phyloP scores from a whole-genome alignment of 169 alveolate genomes.

The Plasmodium inui region DNA sequence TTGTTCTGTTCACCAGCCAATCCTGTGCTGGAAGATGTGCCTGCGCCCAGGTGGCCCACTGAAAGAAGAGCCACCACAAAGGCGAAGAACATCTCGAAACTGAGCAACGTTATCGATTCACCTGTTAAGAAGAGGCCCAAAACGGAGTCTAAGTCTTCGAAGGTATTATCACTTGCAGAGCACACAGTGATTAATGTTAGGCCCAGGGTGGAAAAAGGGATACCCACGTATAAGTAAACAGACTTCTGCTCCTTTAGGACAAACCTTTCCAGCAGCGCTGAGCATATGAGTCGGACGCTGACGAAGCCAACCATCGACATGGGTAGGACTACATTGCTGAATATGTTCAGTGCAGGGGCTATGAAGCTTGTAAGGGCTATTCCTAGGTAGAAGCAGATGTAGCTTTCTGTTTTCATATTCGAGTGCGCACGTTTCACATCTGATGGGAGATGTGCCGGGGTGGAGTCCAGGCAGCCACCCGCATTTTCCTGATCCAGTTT shows the following conservation, averaged over 20 bases:
- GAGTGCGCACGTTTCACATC: not conserved
- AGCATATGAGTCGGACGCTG: conserved; percentile 32
- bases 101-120: conserved; percentile 15
- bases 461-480: not conserved
- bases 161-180: not conserved
- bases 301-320: conserved; percentile 60
- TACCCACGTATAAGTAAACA: conserved; percentile 19
- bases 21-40: not conserved
- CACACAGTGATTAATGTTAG: conserved; percentile 13
- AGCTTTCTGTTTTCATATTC: conserved; percentile 4
- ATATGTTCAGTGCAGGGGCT: conserved; percentile 33
- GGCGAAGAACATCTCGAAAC: conserved; percentile 10
- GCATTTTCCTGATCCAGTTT: not conserved
- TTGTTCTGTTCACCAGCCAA: not conserved
- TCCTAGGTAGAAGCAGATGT: conserved; percentile 27
- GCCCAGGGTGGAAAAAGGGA: conserved; percentile 37
- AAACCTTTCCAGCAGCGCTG: conserved; percentile 19
- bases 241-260: conserved; percentile 25
- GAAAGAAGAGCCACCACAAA: not conserved
- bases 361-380: conserved; percentile 22
- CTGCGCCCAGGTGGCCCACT: not conserved
- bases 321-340: conserved; percentile 16
- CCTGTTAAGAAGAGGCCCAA: conserved; percentile 4
- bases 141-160: conserved; percentile 20
- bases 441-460: not conserved